phyloP scores from a whole-genome alignment of 208 protist genomes.

The Leptomonas seymouri region DNA sequence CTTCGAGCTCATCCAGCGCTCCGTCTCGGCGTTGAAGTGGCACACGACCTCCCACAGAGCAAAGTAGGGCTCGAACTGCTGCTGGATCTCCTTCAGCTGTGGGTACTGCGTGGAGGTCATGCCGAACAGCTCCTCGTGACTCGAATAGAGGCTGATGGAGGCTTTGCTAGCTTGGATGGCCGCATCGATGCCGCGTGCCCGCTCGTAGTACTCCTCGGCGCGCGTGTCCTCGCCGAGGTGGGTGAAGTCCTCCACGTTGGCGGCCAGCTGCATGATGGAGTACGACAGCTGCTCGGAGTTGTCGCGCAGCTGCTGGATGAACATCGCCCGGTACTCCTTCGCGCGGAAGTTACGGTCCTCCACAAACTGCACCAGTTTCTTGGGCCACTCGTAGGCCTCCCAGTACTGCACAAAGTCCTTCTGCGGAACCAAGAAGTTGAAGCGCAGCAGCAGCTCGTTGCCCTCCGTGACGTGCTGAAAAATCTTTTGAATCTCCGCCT shows the following conservation, averaged over 20 bases:
- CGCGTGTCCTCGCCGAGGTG: constrained; percentile 85
- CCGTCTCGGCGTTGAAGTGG: constrained; percentile 80
- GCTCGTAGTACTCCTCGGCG: constrained; percentile 90
- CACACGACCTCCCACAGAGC: constrained; percentile 91
- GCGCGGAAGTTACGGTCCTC: constrained; percentile 91
- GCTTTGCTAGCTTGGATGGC: constrained; percentile 74
- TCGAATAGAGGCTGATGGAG: constrained; percentile 83
- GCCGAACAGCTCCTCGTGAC: constrained; percentile 90
- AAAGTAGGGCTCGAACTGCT: constrained; percentile 90
- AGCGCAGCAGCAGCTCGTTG: constrained; percentile 86
- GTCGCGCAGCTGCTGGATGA: constrained; percentile 91
- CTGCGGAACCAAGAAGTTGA: constrained; percentile 72
- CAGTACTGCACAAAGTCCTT: constrained; percentile 87
- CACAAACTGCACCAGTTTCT: constrained; percentile 86
- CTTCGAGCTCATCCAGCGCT: constrained; percentile 91
- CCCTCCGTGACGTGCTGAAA: constrained; percentile 80
- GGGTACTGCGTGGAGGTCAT: constrained; percentile 86
- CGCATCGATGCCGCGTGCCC: constrained; percentile 70
- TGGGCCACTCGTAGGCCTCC: constrained; percentile 90
- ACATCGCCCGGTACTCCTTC: constrained; percentile 91
- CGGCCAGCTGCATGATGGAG: constrained; percentile 81
- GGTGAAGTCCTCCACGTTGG: constrained; percentile 85
- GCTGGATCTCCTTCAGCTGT: constrained; percentile 86
- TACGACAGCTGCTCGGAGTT: constrained; percentile 85
- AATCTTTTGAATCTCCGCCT: constrained; percentile 69